phyloP scores from a whole-genome alignment of 345 rosid species.

The Tarenaya hassleriana region DNA sequence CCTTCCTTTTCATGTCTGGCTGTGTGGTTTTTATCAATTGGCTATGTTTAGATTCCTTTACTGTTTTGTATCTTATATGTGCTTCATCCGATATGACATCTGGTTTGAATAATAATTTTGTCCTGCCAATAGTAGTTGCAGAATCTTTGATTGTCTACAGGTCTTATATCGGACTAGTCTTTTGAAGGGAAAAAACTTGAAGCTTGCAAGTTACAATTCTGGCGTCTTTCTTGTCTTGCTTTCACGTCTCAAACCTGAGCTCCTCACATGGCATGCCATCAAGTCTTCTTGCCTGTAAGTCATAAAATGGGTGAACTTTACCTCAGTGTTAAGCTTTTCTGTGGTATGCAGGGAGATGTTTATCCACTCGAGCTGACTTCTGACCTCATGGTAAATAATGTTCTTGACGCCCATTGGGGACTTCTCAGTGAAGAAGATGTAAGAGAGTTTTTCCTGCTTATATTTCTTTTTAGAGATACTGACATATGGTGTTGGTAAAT shows the following conservation, averaged over 20 bases:
- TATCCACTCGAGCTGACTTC: slow-evolving; percentile 63
- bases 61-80: too few species aligned
- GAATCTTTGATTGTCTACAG: slow-evolving; percentile 14
- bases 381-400: slow-evolving; percentile 36
- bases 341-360: slow-evolving; percentile 59
- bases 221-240: too few species aligned
- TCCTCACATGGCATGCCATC: too few species aligned
- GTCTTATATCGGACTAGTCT: slow-evolving; percentile 10
- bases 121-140: slow-evolving; percentile 2
- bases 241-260: not conserved
- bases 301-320: too few species aligned
- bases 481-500: slow-evolving; percentile 9
- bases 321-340: slow-evolving; percentile 13
- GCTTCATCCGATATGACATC: too few species aligned
- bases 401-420: slow-evolving; percentile 91
- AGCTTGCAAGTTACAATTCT: too few species aligned
- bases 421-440: slow-evolving; percentile 64
- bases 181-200: slow-evolving; percentile 5
- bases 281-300: too few species aligned
- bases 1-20: too few species aligned
- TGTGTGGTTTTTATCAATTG: too few species aligned
- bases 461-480: slow-evolving; percentile 2
- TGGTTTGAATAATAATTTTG: too few species aligned
- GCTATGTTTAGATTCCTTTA: too few species aligned
- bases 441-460: slow-evolving; percentile 26